phyloP scores from a whole-genome alignment of 306 rosid genomes.

The Prunus kanzakura region DNA sequence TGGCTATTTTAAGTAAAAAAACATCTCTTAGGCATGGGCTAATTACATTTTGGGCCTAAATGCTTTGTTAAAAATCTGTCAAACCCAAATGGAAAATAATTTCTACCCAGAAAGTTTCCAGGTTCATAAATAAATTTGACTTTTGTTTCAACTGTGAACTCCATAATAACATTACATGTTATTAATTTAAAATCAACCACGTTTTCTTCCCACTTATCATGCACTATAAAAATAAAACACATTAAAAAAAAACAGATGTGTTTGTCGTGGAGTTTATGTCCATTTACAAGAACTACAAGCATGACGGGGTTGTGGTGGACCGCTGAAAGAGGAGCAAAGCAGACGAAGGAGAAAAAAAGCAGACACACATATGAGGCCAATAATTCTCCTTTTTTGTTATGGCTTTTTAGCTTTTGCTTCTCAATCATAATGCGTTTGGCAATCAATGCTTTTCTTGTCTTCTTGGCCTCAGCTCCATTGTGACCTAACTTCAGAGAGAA shows the following conservation, averaged over 20 bases:
- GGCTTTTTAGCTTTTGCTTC: neutral
- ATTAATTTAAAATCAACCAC: neutral
- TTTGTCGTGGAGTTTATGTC: neutral
- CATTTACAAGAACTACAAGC: neutral
- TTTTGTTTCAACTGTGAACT: too few species aligned
- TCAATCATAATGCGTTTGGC: neutral
- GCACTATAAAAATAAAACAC: too few species aligned
- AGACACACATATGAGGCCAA: neutral
- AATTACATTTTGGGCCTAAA: neutral
- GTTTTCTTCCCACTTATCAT: neutral
- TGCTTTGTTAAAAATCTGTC: too few species aligned
- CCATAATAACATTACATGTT: too few species aligned
- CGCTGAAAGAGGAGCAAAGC: slow-evolving; percentile 9
- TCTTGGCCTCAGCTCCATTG: neutral
- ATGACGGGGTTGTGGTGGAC: neutral
- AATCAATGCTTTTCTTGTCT: neutral
- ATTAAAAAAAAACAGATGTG: neutral
- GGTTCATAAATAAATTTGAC: too few species aligned
- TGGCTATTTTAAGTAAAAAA: too few species aligned
- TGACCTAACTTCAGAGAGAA: neutral
- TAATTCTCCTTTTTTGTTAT: neutral
- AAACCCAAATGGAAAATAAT: too few species aligned
- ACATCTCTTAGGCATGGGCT: too few species aligned
- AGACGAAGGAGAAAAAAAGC: neutral
- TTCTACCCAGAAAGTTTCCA: too few species aligned